Evolutionary conservation across 2,329 filamentous ascomycete species (phyloP), one percentile per base, ranked within the genome.

Genomic region (Clonostachys rosea): DNA sequence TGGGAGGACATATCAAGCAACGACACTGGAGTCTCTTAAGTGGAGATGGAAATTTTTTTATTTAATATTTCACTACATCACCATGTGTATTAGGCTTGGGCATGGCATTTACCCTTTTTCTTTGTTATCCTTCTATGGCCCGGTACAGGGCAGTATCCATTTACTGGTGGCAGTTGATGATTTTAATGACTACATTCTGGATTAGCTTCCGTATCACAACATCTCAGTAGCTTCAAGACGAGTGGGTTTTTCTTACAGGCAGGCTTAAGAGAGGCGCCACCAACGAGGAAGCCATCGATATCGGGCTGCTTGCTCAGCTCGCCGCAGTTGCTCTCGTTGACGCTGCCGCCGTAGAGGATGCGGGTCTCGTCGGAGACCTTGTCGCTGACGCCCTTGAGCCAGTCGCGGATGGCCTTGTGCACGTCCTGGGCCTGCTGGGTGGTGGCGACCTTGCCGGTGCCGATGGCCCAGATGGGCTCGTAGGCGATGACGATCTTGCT

Each of bases 241-340:
- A 41, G 11, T 5, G 17, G 10, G 4, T 6, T 24, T 11, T 41
- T 78, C 86, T 79, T 74, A 90, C 86, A 96, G 56, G 89, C 91
- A 65, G 92, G 92, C 85, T 97, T 97, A 75, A 97, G 83, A 69
- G 88, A 94, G 65, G 92, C 92, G 71, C 92, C 92, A 56, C 92
- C 92, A 57, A 97, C 92, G 58, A 97, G 81, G 85, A 97, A 97
- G 50, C 94, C 94, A 70, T 99, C 94, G 69, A 99, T 96, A 71
- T 99, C 94, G 54, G 82, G 69, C 82, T 97, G 84, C 79, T 91
- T 92, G 67, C 87, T 84, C 61, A 99, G 81, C 55, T 97, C 92
- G 64, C 78, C 82, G 80, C 89, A 95, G 84, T 99, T 99, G 87
- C 96, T 96, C 81, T 96, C 94, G 67, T 80, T 95, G 62, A 99